Percentiles rank a stretch among this genome's conserved stretches.
Conservation (phyloP, 148 eudicot species). For the Silene latifolia region DNA sequence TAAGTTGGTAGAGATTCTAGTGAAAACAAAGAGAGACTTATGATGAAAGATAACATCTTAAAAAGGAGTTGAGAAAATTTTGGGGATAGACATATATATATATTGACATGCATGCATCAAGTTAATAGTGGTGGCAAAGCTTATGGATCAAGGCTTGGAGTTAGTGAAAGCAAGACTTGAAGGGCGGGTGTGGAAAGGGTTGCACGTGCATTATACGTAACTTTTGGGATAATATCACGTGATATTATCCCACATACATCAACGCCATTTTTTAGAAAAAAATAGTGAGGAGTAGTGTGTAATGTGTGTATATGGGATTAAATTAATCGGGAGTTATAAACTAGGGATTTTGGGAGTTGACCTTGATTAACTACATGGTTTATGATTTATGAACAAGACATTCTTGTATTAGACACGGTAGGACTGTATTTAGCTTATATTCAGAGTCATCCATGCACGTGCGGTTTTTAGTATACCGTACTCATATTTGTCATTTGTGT, state of each 20-base stretch:
- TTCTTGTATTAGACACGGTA: too few species aligned
- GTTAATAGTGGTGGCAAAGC: neutral
- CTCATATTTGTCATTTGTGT: too few species aligned
- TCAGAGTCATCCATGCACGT: too few species aligned
- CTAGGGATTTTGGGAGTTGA: too few species aligned
- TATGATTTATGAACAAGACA: too few species aligned
- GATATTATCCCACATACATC: neutral
- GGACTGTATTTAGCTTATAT: too few species aligned
- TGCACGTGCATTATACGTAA: constrained; percentile 22
- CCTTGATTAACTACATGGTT: too few species aligned
- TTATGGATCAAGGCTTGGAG: constrained; percentile 13
- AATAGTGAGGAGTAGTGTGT: too few species aligned
- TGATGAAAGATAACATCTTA: constrained; percentile 13
- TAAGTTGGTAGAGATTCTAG: constrained; percentile 9
- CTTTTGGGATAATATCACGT: neutral
- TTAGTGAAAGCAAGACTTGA: constrained; percentile 21
- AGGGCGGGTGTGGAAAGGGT: constrained; percentile 18
- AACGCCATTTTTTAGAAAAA: too few species aligned
- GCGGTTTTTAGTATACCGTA: too few species aligned
- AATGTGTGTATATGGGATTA: too few species aligned
- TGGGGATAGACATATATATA: neutral
- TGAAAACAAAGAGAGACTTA: constrained; percentile 2
- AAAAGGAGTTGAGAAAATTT: constrained; percentile 14
- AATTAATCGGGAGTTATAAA: too few species aligned
- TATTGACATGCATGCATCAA: constrained; percentile 11